Conservation (phyloP, 2,329 filamentous ascomycete species). For the Xylariaceae sp. region DNA sequence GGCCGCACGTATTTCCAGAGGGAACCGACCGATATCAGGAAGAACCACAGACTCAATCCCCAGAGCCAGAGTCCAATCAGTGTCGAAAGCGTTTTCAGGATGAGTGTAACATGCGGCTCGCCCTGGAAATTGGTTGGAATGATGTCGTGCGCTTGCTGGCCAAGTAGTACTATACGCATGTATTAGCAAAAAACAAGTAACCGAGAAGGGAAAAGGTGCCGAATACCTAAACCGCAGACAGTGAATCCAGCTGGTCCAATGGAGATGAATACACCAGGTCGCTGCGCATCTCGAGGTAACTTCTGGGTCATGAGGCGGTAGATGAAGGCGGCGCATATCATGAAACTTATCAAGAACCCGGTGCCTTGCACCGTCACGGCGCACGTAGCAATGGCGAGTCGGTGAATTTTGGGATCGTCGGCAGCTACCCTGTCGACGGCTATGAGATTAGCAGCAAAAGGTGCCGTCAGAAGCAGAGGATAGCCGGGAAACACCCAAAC, state of each 20-base stretch:
- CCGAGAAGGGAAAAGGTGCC: neutral
- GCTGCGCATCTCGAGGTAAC: slow-evolving; percentile 67
- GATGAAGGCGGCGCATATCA: slow-evolving; percentile 80
- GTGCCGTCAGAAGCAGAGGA: slow-evolving; percentile 71
- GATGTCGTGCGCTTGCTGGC: slow-evolving; percentile 37
- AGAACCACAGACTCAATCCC: slow-evolving; percentile 82
- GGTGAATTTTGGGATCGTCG: slow-evolving; percentile 30
- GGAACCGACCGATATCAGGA: slow-evolving; percentile 72
- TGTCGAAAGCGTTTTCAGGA: slow-evolving; percentile 46
- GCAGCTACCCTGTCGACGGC: slow-evolving; percentile 30
- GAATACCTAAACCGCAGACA: slow-evolving; percentile 38
- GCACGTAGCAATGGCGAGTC: slow-evolving; percentile 42
- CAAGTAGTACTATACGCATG: slow-evolving; percentile 35
- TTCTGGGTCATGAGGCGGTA: slow-evolving; percentile 89
- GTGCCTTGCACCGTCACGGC: slow-evolving; percentile 50
- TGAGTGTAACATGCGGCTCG: slow-evolving; percentile 36
- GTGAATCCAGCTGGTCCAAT: slow-evolving; percentile 69
- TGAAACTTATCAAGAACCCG: slow-evolving; percentile 58
- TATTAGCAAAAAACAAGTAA: neutral
- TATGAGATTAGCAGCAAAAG: slow-evolving; percentile 61
- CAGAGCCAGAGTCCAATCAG: slow-evolving; percentile 75
- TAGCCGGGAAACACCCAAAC: slow-evolving; percentile 88
- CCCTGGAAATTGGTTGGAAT: slow-evolving; percentile 40
- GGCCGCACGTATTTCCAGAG: slow-evolving; percentile 62
- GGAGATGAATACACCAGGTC: slow-evolving; percentile 79